phyloP scores from a whole-genome alignment of 1,284 basidiomycete species.

The Trametes pubescens region DNA sequence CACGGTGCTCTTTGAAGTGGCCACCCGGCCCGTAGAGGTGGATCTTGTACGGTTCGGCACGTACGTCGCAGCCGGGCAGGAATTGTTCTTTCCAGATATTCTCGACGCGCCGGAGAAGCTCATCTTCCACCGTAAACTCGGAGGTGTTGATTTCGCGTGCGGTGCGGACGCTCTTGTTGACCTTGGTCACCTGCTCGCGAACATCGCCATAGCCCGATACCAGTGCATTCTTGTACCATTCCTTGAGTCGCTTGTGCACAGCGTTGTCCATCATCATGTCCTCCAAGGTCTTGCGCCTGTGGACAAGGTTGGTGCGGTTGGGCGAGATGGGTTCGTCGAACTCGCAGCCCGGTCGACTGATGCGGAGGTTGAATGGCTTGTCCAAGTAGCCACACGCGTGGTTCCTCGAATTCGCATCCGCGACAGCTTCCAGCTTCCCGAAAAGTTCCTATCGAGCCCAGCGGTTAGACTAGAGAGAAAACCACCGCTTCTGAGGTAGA shows the following conservation, averaged over 20 bases:
- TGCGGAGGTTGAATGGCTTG: slow-evolving; percentile 13
- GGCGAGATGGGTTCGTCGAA: slow-evolving; percentile 2
- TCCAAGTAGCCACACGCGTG: not conserved
- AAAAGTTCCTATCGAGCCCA: not conserved
- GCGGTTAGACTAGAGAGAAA: not conserved
- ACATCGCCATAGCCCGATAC: slow-evolving; percentile 31
- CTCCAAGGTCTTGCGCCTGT: too few species aligned
- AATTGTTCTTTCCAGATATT: slow-evolving; percentile 37
- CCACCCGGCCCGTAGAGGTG: slow-evolving; percentile 25
- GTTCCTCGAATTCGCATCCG: not conserved
- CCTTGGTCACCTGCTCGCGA: slow-evolving; percentile 25
- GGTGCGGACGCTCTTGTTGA: slow-evolving; percentile 33
- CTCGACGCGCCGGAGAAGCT: slow-evolving; percentile 33
- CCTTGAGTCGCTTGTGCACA: slow-evolving; percentile 10
- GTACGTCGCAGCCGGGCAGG: slow-evolving; percentile 19
- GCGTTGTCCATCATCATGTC: not conserved
- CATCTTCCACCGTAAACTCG: slow-evolving; percentile 36
- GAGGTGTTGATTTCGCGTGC: slow-evolving; percentile 41
- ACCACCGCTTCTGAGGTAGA: too few species aligned
- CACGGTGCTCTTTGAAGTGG: slow-evolving; percentile 42
- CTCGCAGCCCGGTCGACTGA: slow-evolving; percentile 9
- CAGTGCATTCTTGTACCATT: slow-evolving; percentile 17
- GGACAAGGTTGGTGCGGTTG: not conserved
- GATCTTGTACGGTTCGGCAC: not conserved
- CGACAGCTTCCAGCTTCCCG: not conserved